Base-by-base conservation (phyloP, 805 yeast genomes). In the Blastobotrys robertii region DNA sequence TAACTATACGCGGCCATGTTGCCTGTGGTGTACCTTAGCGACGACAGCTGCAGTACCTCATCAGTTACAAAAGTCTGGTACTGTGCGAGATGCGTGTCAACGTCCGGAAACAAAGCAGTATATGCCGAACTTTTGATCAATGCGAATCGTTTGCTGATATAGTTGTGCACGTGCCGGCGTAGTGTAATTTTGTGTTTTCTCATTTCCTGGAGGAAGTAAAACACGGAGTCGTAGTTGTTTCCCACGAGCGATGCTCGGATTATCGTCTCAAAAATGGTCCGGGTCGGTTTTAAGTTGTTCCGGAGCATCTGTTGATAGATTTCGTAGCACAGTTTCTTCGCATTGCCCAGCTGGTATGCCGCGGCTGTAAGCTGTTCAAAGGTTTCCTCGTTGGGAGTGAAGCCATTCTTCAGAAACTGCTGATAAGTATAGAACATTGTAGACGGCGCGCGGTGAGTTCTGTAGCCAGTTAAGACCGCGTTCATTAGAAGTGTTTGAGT, bases 301-400 rank as follows among this genome's bases (percentile, higher is more conserved):
- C 34, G 15, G 7, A 30, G 9, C 9, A 40, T 39, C 31, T 59
- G 62, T 6, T 40, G 15, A 48, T 54, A 59, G 8, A 60, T 53
- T 15, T 37, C 48, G 34, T 47, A 46, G 16, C 50, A 35, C 11
- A 57, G 48, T 13, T 52, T 49, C 40, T 60, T 58, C 10, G 63
- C 48, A 39, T 58, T 57, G 6, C 62, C 57, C 39, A 59, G 42
- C 10, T 57, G 50, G 34, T 40, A 53, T 3, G 60, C 59, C 1
- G 44, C 41, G 11, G 29, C 15, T 5, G 44, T 30, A n/a, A 53
- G 45, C 8, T 38, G 31, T 11, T 46, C 47, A n/a, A 48, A 43
- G 3, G 56, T 51, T 13, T 38, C 41, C 2, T 32, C 13, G 25
- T 50, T 44, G 4, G 50, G 50, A 7, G 8, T 16, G 29, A 45